phyloP scores from a whole-genome alignment of 164 flowering plant species.

The Pachysandra terminalis region DNA sequence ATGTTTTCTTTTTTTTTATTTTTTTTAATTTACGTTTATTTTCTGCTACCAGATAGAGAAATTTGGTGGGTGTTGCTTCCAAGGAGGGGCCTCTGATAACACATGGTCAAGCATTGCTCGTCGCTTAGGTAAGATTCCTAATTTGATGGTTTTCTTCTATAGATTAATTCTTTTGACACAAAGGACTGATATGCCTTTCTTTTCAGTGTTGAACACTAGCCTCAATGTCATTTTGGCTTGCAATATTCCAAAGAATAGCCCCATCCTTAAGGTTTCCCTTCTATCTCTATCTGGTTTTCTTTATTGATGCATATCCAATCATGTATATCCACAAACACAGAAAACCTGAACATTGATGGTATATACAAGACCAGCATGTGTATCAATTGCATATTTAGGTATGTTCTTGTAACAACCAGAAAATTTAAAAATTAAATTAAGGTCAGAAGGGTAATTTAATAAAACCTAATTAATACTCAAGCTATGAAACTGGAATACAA shows the following conservation, averaged over 20 bases:
- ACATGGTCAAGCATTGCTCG: constrained; percentile 84
- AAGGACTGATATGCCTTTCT: constrained; percentile 6
- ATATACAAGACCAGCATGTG: too few species aligned
- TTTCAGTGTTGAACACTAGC: constrained; percentile 71
- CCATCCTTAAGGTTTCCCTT: constrained; percentile 66
- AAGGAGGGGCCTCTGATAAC: constrained; percentile 82
- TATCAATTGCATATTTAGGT: too few species aligned
- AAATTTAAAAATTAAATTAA: too few species aligned
- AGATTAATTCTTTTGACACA: not conserved
- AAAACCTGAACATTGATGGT: not conserved
- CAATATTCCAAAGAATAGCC: too few species aligned
- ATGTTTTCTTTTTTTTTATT: not conserved
- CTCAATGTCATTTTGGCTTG: constrained; percentile 69
- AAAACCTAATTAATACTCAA: too few species aligned
- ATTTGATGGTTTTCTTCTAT: too few species aligned
- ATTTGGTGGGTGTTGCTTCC: constrained; percentile 61
- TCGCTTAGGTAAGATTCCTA: constrained; percentile 48
- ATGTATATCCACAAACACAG: too few species aligned
- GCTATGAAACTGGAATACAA: too few species aligned
- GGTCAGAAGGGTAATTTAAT: too few species aligned
- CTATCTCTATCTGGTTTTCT: constrained; percentile 9
- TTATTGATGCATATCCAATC: not conserved
- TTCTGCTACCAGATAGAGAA: constrained; percentile 33
- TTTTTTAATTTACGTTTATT: constrained; percentile 1
- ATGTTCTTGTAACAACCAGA: too few species aligned